Conservation (phyloP, 1,284 basidiomycete genomes). For the Cryptococcus sp. region DNA sequence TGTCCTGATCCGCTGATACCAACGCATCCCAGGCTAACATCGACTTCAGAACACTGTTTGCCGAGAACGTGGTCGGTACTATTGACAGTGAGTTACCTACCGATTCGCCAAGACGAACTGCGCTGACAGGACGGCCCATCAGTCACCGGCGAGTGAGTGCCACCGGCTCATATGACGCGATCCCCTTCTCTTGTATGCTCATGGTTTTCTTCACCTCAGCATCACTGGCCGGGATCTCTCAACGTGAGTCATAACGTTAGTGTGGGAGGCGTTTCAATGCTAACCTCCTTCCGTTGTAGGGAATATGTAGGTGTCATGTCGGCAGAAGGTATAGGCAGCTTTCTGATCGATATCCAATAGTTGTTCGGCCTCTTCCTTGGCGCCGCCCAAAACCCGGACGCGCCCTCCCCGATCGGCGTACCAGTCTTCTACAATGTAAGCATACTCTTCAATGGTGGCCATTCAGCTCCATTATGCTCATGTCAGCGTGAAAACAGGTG, state of each 20-base stretch:
- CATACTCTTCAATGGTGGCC: too few species aligned
- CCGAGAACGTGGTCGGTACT: constrained; percentile 8
- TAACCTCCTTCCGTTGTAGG: background rate
- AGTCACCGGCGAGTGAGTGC: constrained; percentile 7
- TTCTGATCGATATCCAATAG: background rate
- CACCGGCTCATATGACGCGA: background rate
- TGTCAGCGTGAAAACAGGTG: background rate
- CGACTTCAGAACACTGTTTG: constrained; percentile 5
- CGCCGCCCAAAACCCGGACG: background rate
- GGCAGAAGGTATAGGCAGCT: too few species aligned
- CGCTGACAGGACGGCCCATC: background rate
- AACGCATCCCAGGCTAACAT: background rate
- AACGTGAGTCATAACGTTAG: constrained; percentile 5
- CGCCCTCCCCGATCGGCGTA: constrained; percentile 3
- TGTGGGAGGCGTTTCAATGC: too few species aligned
- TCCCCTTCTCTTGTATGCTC: too few species aligned
- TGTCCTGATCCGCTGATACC: background rate
- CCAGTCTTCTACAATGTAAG: constrained; percentile 13
- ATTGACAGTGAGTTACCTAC: constrained; percentile 8
- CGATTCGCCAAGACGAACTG: background rate
- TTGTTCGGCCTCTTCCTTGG: constrained; percentile 11
- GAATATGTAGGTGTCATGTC: background rate
- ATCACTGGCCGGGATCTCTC: constrained; percentile 9
- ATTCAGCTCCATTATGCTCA: background rate
- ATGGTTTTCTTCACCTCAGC: background rate